Evolutionary conservation across 1,284 basidiomycete species (phyloP).

Genomic region (Ustilago lituana): DNA sequence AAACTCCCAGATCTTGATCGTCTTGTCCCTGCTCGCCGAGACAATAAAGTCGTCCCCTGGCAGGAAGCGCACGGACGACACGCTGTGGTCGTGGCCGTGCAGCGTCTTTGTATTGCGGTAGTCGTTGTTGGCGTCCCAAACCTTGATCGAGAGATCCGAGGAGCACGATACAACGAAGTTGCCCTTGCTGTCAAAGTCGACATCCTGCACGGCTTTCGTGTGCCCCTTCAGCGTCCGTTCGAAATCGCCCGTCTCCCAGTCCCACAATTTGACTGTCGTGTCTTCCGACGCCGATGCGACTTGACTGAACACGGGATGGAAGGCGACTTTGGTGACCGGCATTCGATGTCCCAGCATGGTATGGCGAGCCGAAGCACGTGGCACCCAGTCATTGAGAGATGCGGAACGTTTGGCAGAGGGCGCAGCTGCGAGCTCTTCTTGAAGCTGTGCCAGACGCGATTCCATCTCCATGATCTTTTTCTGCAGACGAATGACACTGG

Average conservation of each 20-base stretch:
- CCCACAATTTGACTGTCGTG: slow-evolving; percentile 89
- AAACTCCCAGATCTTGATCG: slow-evolving; percentile 86
- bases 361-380: slow-evolving; percentile 80
- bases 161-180: slow-evolving; percentile 85
- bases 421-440: slow-evolving; percentile 76
- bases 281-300: slow-evolving; percentile 87
- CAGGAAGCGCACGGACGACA: slow-evolving; percentile 83
- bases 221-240: slow-evolving; percentile 91
- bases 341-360: slow-evolving; percentile 82
- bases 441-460: slow-evolving; percentile 77
- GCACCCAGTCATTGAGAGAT: slow-evolving; percentile 81
- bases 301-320: slow-evolving; percentile 85
- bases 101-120: slow-evolving; percentile 88
- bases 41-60: slow-evolving; percentile 84
- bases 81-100: slow-evolving; percentile 88
- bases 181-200: slow-evolving; percentile 87
- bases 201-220: slow-evolving; percentile 85
- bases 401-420: slow-evolving; percentile 75
- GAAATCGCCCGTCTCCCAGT: slow-evolving; percentile 93
- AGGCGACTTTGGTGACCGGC: slow-evolving; percentile 80
- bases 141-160: slow-evolving; percentile 86
- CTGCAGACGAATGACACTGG: slow-evolving; percentile 87
- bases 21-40: slow-evolving; percentile 85
- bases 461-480: slow-evolving; percentile 84
- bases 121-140: slow-evolving; percentile 88